phyloP scores from a whole-genome alignment of 192 early-diverging fungal genomes.

The Kickxella alabastrina region DNA sequence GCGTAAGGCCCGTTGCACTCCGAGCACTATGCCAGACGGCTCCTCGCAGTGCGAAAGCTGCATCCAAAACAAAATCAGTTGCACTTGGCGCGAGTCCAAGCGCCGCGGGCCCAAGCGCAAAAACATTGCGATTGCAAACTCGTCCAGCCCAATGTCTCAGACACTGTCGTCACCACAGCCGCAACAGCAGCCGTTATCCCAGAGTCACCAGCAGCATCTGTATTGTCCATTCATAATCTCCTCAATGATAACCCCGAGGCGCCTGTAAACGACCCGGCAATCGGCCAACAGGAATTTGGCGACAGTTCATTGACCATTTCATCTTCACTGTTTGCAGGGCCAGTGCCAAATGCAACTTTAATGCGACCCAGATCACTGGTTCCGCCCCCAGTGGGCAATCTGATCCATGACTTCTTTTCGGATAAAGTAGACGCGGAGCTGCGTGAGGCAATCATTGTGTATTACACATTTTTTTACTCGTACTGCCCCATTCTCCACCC shows the following conservation, averaged over 20 bases:
- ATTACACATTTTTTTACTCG: conserved; percentile 34
- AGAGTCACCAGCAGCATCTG: too few relatives aligned
- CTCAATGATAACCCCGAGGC: conserved; percentile 23
- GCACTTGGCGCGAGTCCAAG: conserved; percentile 29
- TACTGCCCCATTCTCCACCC: conserved; percentile 34
- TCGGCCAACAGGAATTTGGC: too few relatives aligned
- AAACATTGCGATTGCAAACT: not conserved
- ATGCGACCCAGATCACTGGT: conserved; percentile 6
- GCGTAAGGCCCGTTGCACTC: conserved; percentile 36
- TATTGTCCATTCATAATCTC: conserved; percentile 15
- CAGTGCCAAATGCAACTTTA: too few relatives aligned
- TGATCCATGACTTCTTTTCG: conserved; percentile 12
- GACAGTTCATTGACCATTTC: too few relatives aligned
- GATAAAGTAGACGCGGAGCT: conserved; percentile 6
- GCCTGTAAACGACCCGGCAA: too few relatives aligned
- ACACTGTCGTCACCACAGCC: not conserved
- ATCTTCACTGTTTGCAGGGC: too few relatives aligned
- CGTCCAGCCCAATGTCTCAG: not conserved
- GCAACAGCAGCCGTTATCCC: not conserved
- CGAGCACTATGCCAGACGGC: conserved; percentile 33
- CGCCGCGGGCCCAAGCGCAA: conserved; percentile 30
- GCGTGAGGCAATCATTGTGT: conserved; percentile 21
- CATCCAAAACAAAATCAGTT: conserved; percentile 23
- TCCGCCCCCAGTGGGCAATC: conserved; percentile 1
- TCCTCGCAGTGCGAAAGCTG: conserved; percentile 31